Percentiles rank a stretch among this genome's conserved stretches.
phyloP scores from a whole-genome alignment of 129 eudicot genomes.

The Oenanthe sinensis region DNA sequence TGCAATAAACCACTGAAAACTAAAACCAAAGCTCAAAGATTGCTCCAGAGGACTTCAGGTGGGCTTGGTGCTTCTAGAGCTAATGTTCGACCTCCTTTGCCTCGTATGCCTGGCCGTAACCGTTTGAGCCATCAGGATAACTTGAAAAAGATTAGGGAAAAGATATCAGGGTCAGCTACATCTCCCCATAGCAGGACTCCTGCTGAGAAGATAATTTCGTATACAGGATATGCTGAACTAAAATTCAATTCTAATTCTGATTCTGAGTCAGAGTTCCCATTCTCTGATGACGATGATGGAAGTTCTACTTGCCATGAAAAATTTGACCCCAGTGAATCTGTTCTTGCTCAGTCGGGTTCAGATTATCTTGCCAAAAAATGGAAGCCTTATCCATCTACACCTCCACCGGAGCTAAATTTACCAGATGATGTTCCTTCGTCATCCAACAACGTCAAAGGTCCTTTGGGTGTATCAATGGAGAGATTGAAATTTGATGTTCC shows the following conservation, averaged over 20 bases:
- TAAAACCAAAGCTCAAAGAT: constrained; percentile 43
- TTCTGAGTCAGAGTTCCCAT: constrained; percentile 55
- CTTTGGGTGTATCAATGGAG: constrained; percentile 11
- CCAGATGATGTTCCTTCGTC: constrained; percentile 24
- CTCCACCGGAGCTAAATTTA: constrained; percentile 24
- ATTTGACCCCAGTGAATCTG: constrained; percentile 7
- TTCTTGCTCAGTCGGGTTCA: constrained; percentile 12
- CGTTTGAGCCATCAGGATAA: constrained; percentile 52
- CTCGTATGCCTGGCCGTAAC: constrained; percentile 49
- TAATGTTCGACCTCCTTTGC: constrained; percentile 74
- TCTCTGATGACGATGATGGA: constrained; percentile 59
- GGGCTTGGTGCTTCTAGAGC: constrained; percentile 46
- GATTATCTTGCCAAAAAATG: constrained; percentile 6
- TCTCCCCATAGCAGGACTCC: constrained; percentile 18
- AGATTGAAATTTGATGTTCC: not conserved
- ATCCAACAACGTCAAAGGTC: constrained; percentile 5
- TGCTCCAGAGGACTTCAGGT: constrained; percentile 25
- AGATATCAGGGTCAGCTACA: constrained; percentile 23
- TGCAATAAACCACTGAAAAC: constrained; percentile 48
- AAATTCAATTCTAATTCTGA: constrained; percentile 62
- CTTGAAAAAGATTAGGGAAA: constrained; percentile 52
- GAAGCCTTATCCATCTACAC: constrained; percentile 12
- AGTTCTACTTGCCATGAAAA: constrained; percentile 14
- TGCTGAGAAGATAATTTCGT: constrained; percentile 25
- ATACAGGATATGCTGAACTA: constrained; percentile 48